Evolutionary conservation across 2,329 filamentous ascomycete species (phyloP), one percentile per base, ranked within the genome.

Genomic region (Aurifilum marmelostoma): DNA sequence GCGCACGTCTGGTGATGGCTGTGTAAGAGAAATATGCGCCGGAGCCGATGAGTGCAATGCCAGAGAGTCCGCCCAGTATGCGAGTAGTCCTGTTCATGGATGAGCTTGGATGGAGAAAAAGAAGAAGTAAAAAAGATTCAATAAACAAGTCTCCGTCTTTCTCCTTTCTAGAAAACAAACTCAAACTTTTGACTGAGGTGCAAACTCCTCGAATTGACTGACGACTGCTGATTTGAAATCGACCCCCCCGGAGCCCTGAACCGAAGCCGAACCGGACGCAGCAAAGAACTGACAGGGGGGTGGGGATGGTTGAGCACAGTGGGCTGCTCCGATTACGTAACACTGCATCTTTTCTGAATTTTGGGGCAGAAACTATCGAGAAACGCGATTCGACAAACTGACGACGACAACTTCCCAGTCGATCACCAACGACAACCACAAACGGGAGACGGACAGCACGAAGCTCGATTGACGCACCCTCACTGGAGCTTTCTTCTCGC

Each of bases 11-110:
- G 39, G 16, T 34, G 21, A 47, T 50, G 39, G 29, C 50, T 24
- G 27, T 70, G 18, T 71, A 65, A 69, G 67, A 72, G 63, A 70
- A 66, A 63, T 74, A 76, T 70, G 69, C 71, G 43, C 74, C 74
- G 62, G 73, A 72, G 61, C 72, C 71, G 68, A 75, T 50, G 50
- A 75, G 56, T 63, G 69, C 72, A 29, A 75, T 50, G 61, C 71
- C 67, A 63, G 72, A 73, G 34, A 74, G 64, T 41, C 68, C 61
- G 37, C 74, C 68, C 29, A 74, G 63, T 60, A 69, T 71, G n/a
- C 69, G 67, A n/a, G 60, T 68, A 32, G 43, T 60, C 37, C 27
- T 63, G 63, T 37, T 65, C 70, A 71, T 71, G 24, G 66, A 56
- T n/a, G 39, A 54, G 14, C 70, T 70, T 63, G 67, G 69, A 73